Percentiles rank a stretch among this genome's conserved stretches.
Evolutionary conservation across 2,329 filamentous ascomycete genomes (phyloP).

Genomic region (Thelonectria blattea): DNA sequence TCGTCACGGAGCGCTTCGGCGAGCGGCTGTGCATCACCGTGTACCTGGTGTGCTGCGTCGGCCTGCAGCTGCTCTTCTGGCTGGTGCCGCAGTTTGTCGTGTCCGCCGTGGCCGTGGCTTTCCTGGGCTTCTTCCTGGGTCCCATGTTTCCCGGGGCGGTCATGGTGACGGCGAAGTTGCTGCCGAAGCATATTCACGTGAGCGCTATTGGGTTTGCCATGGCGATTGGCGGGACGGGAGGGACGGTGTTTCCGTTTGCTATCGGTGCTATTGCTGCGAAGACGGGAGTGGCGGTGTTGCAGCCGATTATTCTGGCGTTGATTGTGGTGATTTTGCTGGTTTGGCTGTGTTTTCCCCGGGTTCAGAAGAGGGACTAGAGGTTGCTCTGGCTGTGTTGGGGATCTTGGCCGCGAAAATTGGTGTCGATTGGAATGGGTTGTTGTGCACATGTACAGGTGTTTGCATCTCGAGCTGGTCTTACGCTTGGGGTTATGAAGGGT

Average conservation of each 20-base stretch:
- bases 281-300: conserved; percentile 55
- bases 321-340: conserved; percentile 44
- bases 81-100: conserved; percentile 65
- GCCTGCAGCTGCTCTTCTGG: conserved; percentile 64
- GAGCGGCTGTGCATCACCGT: conserved; percentile 65
- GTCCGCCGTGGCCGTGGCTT: conserved; percentile 65
- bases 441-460: too few relatives aligned
- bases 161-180: conserved; percentile 72
- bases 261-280: conserved; percentile 66
- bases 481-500: too few relatives aligned
- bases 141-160: conserved; percentile 76
- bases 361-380: conserved; percentile 41
- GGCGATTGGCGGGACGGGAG: conserved; percentile 73
- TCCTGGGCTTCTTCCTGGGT: conserved; percentile 77
- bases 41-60: conserved; percentile 67
- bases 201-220: conserved; percentile 76
- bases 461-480: too few relatives aligned
- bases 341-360: conserved; percentile 46
- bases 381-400: background rate
- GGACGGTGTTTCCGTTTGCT: conserved; percentile 65
- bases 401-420: background rate
- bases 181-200: conserved; percentile 74
- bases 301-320: conserved; percentile 56
- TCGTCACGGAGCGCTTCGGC: conserved; percentile 71
- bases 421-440: too few relatives aligned